These are phyloP conservation scores for Citrus sp. DNA, from an alignment of 345 rosid species.

Conservation along the genomic window DNA sequence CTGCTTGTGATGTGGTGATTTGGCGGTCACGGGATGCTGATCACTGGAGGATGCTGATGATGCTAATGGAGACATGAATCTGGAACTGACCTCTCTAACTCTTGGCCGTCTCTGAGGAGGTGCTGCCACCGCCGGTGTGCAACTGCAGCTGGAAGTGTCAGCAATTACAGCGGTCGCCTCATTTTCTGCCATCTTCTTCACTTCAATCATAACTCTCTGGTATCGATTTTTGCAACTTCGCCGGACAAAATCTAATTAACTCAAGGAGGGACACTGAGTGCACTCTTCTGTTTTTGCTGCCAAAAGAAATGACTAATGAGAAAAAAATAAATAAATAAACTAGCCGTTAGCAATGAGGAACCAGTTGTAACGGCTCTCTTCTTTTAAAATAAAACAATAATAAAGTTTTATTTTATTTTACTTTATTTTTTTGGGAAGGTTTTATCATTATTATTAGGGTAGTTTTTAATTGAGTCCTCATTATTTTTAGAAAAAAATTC, in stretches of 20 bases:
- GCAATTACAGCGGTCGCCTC: background rate
- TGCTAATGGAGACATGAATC: conserved; percentile 72
- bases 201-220: background rate
- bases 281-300: background rate
- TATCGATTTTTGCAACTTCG: background rate
- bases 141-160: background rate
- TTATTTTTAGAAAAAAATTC: no score
- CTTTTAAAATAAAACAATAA: background rate
- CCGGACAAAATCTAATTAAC: background rate
- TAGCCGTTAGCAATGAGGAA: conserved; percentile 20
- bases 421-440: no score
- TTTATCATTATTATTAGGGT: no score
- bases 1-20: conserved; percentile 37
- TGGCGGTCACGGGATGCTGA: conserved; percentile 31
- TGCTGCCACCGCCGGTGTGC: conserved; percentile 20
- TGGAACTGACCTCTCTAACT: conserved; percentile 77
- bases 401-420: no score
- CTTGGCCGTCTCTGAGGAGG: conserved; percentile 61
- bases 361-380: conserved; percentile 15
- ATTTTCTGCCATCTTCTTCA: background rate
- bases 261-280: background rate
- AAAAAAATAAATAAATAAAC: background rate
- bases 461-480: no score
- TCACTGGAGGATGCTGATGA: conserved; percentile 41
- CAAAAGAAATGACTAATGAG: background rate